These are phyloP conservation scores for Xylaria arbuscula DNA, from an alignment of 2,329 filamentous ascomycete genomes.

Conservation along the genomic window DNA sequence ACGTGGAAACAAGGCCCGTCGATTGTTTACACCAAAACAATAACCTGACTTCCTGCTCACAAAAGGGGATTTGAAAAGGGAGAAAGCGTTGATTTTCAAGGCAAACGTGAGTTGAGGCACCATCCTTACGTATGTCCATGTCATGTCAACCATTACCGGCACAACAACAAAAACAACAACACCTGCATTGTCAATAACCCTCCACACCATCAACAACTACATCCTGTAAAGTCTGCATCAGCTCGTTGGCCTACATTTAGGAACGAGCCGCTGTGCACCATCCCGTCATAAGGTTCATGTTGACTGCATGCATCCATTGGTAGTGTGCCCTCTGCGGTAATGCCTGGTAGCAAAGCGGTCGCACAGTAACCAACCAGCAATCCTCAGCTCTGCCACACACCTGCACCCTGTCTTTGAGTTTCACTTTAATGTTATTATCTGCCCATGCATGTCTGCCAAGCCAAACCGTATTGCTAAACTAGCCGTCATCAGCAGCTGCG, in stretches of 20 bases:
- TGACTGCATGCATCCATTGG: conserved; percentile 4
- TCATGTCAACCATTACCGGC: not conserved
- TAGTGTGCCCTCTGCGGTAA: conserved; percentile 10
- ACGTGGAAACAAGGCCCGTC: conserved; percentile 29
- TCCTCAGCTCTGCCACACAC: conserved; percentile 5
- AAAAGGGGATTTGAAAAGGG: conserved; percentile 3
- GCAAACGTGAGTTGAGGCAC: conserved; percentile 28
- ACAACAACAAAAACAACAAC: conserved; percentile 1
- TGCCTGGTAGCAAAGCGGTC: conserved; percentile 1
- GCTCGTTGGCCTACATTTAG: not conserved
- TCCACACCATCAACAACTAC: not conserved
- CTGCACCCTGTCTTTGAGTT: not conserved
- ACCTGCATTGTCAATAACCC: not conserved
- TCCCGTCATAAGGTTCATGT: conserved; percentile 12
- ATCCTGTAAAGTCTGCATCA: conserved; percentile 1
- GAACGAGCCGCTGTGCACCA: conserved; percentile 10
- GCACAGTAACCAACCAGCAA: conserved; percentile 14
- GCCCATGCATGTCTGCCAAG: conserved; percentile 19
- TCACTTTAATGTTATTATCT: conserved; percentile 10
- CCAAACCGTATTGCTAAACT: conserved; percentile 34
- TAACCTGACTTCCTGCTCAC: conserved; percentile 5
- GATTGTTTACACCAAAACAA: conserved; percentile 28
- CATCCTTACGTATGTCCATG: too few species aligned
- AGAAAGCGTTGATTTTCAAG: conserved; percentile 19
- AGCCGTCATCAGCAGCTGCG: conserved; percentile 22